Evolutionary conservation across 208 protist genomes (phyloP).

Genomic region (Acanthamoeba triangularis): DNA sequence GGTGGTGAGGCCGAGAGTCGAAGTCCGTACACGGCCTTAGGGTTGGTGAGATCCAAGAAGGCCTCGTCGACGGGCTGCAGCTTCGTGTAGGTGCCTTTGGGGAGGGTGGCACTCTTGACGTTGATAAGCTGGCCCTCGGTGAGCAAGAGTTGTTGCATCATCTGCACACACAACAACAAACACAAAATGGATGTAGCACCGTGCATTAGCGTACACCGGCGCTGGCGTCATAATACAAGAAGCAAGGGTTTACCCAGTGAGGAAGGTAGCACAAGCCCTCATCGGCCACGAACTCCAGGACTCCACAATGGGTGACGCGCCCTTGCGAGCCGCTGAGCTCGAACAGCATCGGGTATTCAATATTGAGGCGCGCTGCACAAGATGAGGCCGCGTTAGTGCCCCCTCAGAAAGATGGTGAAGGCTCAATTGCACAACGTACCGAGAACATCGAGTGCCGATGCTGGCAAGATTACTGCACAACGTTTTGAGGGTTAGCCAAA

Average conservation of each 20-base stretch:
- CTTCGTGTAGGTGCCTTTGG: constrained; percentile 84
- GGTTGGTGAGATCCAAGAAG: constrained; percentile 88
- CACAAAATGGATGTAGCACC: not conserved
- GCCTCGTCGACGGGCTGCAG: constrained; percentile 81
- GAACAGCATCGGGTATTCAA: constrained; percentile 84
- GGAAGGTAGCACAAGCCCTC: constrained; percentile 85
- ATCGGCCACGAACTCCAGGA: constrained; percentile 87
- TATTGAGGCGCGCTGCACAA: constrained; percentile 61
- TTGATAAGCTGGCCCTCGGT: constrained; percentile 75
- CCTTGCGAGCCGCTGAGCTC: constrained; percentile 59
- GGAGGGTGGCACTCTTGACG: constrained; percentile 79
- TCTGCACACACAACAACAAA: constrained; percentile 13
- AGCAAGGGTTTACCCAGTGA: constrained; percentile 70
- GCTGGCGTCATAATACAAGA: not conserved
- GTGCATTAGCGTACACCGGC: not conserved
- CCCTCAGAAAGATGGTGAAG: not conserved
- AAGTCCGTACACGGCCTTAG: constrained; percentile 79
- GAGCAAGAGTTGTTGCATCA: constrained; percentile 84
- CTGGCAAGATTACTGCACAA: constrained; percentile 81
- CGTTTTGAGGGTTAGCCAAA: not conserved
- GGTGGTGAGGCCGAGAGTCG: not conserved
- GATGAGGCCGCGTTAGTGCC: not conserved
- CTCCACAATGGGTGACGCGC: constrained; percentile 83
- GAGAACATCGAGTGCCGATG: constrained; percentile 80
- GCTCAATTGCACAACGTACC: not conserved